Conservation (phyloP, 2,329 filamentous ascomycete genomes). For the Monilinia fructicola region DNA sequence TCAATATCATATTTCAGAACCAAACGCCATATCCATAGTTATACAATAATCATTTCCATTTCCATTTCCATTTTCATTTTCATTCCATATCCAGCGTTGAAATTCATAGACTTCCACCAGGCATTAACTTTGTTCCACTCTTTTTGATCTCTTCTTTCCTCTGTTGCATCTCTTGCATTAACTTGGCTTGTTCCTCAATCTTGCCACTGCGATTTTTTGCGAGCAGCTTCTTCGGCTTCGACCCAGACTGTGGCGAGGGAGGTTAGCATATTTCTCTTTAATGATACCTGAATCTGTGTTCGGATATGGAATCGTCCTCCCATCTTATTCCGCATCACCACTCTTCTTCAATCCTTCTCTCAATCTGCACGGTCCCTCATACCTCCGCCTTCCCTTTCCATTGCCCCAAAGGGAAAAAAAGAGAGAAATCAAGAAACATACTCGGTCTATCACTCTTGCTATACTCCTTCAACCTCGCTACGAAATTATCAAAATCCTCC, state of each 20-base stretch:
- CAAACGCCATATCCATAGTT: constrained; percentile 15
- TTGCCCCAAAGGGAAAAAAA: neutral
- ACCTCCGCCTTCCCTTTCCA: neutral
- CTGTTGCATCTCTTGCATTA: constrained; percentile 43
- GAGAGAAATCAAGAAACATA: constrained; percentile 48
- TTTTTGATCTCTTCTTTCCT: constrained; percentile 47
- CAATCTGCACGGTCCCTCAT: neutral
- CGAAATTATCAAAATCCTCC: constrained; percentile 88
- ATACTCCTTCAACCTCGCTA: constrained; percentile 79
- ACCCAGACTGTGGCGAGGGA: constrained; percentile 46
- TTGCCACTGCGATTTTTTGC: constrained; percentile 42
- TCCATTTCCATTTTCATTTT: neutral
- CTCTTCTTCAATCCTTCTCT: neutral
- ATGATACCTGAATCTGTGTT: neutral
- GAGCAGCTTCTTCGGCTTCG: constrained; percentile 45
- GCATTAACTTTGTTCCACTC: constrained; percentile 29
- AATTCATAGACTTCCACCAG: constrained; percentile 34
- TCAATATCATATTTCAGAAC: neutral
- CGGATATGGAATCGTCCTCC: neutral
- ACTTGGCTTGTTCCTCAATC: constrained; percentile 41
- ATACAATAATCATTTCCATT: neutral
- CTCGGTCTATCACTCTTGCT: constrained; percentile 90
- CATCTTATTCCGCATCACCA: constrained; percentile 9
- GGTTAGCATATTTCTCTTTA: neutral
- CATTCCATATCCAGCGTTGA: no score